These are phyloP conservation scores for Speleostelium caveatum DNA, from an alignment of 78 protist species.

Conservation along the genomic window DNA sequence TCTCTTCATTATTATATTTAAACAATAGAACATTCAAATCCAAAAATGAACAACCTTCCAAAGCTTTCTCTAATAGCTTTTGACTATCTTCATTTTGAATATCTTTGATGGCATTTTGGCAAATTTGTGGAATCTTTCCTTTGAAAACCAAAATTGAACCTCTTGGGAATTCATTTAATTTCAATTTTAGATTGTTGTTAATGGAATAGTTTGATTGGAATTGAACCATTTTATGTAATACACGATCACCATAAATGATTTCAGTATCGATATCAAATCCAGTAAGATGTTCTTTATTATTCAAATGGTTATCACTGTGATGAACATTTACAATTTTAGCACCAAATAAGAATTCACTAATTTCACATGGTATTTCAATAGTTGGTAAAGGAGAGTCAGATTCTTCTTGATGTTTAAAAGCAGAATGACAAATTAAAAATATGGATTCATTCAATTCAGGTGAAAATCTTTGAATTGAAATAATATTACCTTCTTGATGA, in stretches of 20 bases:
- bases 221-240: slow-evolving; percentile 10
- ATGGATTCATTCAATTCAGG: slow-evolving; percentile 53
- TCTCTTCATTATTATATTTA: slow-evolving; percentile 80
- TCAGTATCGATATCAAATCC: slow-evolving; percentile 35
- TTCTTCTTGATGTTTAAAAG: slow-evolving; percentile 25
- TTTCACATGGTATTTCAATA: slow-evolving; percentile 41
- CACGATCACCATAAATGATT: slow-evolving; percentile 5
- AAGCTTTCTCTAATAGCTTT: neutral
- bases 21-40: slow-evolving; percentile 81
- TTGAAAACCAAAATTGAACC: slow-evolving; percentile 65
- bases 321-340: slow-evolving; percentile 23
- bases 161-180: slow-evolving; percentile 40
- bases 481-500: slow-evolving; percentile 71
- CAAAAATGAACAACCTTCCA: slow-evolving; percentile 8
- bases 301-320: neutral
- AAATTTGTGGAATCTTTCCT: slow-evolving; percentile 39
- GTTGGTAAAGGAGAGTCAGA: neutral
- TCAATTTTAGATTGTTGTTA: neutral
- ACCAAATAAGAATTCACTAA: slow-evolving; percentile 58
- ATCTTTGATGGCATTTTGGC: neutral
- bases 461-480: slow-evolving; percentile 72
- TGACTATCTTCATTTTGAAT: neutral
- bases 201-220: neutral
- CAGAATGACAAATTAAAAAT: slow-evolving; percentile 59
- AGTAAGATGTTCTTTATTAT: neutral